Base-by-base conservation (phyloP, 306 rosid genomes). In the Castanea mollissima region DNA sequence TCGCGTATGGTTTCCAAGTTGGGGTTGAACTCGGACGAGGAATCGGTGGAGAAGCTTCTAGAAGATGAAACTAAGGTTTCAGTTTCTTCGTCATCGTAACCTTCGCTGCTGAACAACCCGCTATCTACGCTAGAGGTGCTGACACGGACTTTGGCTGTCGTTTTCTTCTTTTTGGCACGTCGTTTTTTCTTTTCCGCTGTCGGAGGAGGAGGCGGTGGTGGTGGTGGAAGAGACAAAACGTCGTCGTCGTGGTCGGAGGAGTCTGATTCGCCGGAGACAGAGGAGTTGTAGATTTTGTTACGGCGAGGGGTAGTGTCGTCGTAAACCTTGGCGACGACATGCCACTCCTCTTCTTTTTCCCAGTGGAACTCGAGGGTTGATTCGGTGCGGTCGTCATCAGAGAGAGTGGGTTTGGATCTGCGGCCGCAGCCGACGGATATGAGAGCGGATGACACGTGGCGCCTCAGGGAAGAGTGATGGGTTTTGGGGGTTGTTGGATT, bases 61-160 rank as follows among this genome's bases (percentile, higher is more conserved):
- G 92, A 87, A 44, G 89, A 81, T 6, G 92, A 86, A 19, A 90
- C 85, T 20, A 88, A 86, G 35, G 92, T 87, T 76, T 88, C 88
- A 5, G 87, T 90, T 82, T 88, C 93, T 75, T 81, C 93, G 20
- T 58, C 81, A 0, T 69, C 79, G 27, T 49, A 41, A 10, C 79
- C 78, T n/a, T 84, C 89, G 76, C 87, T 83, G 77, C 86, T 86
- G 78, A 81, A 90, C 25, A 83, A 55, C 16, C 86, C 90, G 27
- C 90, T 88, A 41, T 90, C 90, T 2, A 78, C 81, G 1, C 92
- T 88, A 35, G 94, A 90, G 4, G 89, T 85, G 87, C 94, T 88
- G 78, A 79, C 60, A 20, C 92, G 86, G 79, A 83, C 14, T 35
- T 85, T 76, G 1, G 73, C 1, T 5, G 83, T 21, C 55, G 80